These are phyloP conservation scores for Pleurotus tuoliensis DNA, from an alignment of 768 basidiomycete genomes.

Conservation along the genomic window DNA sequence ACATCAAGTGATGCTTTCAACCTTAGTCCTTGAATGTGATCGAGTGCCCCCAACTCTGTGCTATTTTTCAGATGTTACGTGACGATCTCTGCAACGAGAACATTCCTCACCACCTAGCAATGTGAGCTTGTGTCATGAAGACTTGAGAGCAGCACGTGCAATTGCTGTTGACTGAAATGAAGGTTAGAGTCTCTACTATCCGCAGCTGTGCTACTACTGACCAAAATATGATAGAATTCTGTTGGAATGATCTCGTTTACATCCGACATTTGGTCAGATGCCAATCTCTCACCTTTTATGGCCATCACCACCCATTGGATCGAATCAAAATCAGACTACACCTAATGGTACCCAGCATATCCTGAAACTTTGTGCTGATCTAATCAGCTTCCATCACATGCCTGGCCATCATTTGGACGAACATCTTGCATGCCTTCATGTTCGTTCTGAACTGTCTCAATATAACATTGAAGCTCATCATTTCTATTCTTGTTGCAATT, in stretches of 20 bases:
- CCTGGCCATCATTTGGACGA: constrained; percentile 33
- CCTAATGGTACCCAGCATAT: constrained; percentile 18
- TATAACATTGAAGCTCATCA: constrained; percentile 22
- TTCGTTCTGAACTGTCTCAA: constrained; percentile 21
- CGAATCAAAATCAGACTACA: constrained; percentile 15
- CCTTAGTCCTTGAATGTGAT: too few relatives aligned
- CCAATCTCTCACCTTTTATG: constrained; percentile 32
- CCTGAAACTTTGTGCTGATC: constrained; percentile 25
- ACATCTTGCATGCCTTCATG: constrained; percentile 29
- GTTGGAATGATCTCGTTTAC: constrained; percentile 32
- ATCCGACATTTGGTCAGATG: constrained; percentile 33
- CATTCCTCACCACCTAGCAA: too few relatives aligned
- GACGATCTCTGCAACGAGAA: too few relatives aligned
- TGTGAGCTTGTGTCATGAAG: too few relatives aligned
- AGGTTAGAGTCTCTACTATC: too few relatives aligned
- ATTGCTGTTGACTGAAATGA: too few relatives aligned
- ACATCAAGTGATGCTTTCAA: too few relatives aligned
- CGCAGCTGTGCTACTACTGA: too few relatives aligned
- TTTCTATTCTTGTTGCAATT: background rate
- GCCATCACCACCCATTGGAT: constrained; percentile 42
- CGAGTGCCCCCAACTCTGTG: too few relatives aligned
- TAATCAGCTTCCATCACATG: constrained; percentile 31
- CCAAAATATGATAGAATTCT: too few relatives aligned
- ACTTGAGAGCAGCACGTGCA: too few relatives aligned
- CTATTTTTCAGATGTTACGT: too few relatives aligned